These are phyloP conservation scores for Gypsophila paniculata DNA, from an alignment of 179 eudicot genomes.

Conservation along the genomic window DNA sequence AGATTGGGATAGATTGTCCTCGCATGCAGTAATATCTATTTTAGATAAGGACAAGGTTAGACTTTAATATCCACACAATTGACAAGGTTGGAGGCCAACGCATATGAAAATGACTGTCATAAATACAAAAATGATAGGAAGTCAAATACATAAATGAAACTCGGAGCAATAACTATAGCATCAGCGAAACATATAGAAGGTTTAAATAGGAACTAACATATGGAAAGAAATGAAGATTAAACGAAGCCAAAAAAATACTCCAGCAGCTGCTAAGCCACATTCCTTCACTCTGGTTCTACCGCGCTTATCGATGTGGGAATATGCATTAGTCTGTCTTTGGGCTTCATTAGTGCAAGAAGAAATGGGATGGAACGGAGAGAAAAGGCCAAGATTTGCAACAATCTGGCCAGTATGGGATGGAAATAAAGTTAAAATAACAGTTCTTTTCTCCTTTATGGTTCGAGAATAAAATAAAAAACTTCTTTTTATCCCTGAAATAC, in stretches of 20 bases:
- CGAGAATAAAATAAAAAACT: neutral
- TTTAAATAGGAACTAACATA: neutral
- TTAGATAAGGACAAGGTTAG: constrained; percentile 14
- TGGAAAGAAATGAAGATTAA: neutral
- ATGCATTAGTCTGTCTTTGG: too few species aligned
- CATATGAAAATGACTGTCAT: neutral
- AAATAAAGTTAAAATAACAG: neutral
- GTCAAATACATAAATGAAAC: neutral
- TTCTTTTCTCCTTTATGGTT: neutral
- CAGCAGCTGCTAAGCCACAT: neutral
- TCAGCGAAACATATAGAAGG: neutral
- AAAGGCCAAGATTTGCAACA: neutral
- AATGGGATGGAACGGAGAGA: too few species aligned
- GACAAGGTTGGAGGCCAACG: neutral
- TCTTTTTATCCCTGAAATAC: neutral
- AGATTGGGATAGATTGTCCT: constrained; percentile 60
- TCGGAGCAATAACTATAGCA: neutral
- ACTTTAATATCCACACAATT: neutral
- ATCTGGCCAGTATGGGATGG: neutral
- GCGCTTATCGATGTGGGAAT: neutral
- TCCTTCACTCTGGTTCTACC: neutral
- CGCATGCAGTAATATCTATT: constrained; percentile 66
- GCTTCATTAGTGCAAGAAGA: too few species aligned
- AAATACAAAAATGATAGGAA: neutral
- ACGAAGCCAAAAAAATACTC: neutral